phyloP scores from a whole-genome alignment of 2,329 filamentous ascomycete species.

The Emericellopsis atlantica region DNA sequence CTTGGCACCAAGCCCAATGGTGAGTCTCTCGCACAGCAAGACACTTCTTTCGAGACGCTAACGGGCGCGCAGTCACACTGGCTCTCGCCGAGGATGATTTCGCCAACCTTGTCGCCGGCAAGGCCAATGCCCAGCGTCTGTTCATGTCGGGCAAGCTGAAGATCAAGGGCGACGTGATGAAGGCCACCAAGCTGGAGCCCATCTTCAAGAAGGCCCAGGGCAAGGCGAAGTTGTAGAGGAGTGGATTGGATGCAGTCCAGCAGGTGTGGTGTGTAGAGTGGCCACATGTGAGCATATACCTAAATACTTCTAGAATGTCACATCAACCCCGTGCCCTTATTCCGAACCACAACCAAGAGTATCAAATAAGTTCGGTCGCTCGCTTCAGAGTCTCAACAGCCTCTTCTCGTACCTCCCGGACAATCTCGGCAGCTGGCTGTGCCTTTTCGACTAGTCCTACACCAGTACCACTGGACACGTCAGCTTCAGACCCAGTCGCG shows the following conservation, averaged over 20 bases:
- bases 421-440: constrained; percentile 27
- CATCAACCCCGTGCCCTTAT: not conserved
- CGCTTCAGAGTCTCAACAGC: constrained; percentile 18
- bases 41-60: not conserved
- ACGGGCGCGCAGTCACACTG: constrained; percentile 56
- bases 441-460: constrained; percentile 29
- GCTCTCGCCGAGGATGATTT: constrained; percentile 79
- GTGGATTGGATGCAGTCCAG: too few relatives aligned
- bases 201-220: constrained; percentile 79
- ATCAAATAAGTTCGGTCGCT: constrained; percentile 15
- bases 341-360: not conserved
- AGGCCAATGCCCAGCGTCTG: constrained; percentile 86
- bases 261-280: too few relatives aligned
- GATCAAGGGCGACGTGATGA: constrained; percentile 97
- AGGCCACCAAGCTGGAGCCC: constrained; percentile 91
- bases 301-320: too few relatives aligned
- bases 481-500: not conserved
- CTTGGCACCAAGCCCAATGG: constrained; percentile 70
- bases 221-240: constrained; percentile 66
- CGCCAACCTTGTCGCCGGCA: constrained; percentile 65
- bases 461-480: constrained; percentile 21
- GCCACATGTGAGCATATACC: too few relatives aligned
- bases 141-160: constrained; percentile 99
- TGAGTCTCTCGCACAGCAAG: constrained; percentile 20
- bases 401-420: constrained; percentile 24